Conservation (phyloP, 345 rosid genomes). For the Combretum micranthum region DNA sequence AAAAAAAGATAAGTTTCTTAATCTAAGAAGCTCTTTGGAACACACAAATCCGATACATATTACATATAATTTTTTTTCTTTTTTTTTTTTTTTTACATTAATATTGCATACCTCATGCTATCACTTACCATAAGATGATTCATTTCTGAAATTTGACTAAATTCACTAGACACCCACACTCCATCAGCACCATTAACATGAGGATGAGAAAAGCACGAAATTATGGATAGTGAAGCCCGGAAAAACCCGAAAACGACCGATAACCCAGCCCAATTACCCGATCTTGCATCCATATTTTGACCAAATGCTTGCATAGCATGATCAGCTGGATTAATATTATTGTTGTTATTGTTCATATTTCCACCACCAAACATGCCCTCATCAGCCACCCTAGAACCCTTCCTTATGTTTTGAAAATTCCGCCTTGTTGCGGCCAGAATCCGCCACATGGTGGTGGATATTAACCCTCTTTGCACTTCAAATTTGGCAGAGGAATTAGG, state of each 20-base stretch:
- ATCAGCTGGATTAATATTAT: no score
- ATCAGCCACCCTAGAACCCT: constrained; percentile 68
- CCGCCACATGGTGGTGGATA: constrained; percentile 25
- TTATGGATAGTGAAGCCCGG: constrained; percentile 40
- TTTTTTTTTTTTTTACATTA: constrained; percentile 43
- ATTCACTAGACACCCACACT: constrained; percentile 64
- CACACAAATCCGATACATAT: not conserved
- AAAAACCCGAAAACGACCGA: constrained; percentile 31
- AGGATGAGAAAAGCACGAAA: constrained; percentile 71
- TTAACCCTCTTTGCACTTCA: no score
- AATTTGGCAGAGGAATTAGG: not conserved
- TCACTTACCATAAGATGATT: constrained; percentile 85
- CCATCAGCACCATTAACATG: constrained; percentile 59
- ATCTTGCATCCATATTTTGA: constrained; percentile 9
- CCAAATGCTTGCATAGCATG: not conserved
- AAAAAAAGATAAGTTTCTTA: no score
- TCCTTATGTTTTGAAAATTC: constrained; percentile 44
- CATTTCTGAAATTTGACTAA: constrained; percentile 56
- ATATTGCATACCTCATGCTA: constrained; percentile 86
- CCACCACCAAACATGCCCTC: constrained; percentile 38
- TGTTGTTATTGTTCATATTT: constrained; percentile 6
- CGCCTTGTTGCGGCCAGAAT: constrained; percentile 30
- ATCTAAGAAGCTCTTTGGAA: not conserved
- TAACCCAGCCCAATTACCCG: constrained; percentile 26
- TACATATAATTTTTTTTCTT: not conserved